phyloP scores from a whole-genome alignment of 805 yeast genomes.

The Ogataea trehaloabstinens region DNA sequence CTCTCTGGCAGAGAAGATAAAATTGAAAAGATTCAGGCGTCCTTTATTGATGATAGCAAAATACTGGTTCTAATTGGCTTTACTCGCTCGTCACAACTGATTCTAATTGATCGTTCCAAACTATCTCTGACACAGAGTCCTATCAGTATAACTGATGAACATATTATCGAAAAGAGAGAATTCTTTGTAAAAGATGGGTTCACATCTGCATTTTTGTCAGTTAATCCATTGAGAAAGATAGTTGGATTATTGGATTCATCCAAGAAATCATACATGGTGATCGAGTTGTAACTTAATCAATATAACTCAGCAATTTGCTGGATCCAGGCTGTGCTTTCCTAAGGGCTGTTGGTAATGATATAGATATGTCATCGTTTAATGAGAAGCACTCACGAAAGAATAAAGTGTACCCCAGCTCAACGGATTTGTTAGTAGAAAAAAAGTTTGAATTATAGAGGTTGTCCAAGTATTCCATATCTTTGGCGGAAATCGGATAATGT shows the following conservation, averaged over 20 bases:
- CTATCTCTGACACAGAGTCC: neutral
- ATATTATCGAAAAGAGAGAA: conserved; percentile 8
- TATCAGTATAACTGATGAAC: conserved; percentile 5
- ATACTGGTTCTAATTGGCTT: conserved; percentile 9
- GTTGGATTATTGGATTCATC: conserved; percentile 42
- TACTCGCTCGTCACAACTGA: neutral
- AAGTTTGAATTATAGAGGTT: conserved; percentile 4
- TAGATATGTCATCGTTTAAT: conserved; percentile 15
- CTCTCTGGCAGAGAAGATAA: neutral
- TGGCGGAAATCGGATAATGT: conserved; percentile 16
- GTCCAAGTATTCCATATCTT: conserved; percentile 19
- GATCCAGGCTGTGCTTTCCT: conserved; percentile 11
- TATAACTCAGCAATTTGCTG: conserved; percentile 7
- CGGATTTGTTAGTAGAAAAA: conserved; percentile 1
- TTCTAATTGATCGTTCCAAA: conserved; percentile 6
- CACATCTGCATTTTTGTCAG: conserved; percentile 33
- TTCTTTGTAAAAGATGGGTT: conserved; percentile 11
- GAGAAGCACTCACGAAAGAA: conserved; percentile 14
- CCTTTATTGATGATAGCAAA: conserved; percentile 4
- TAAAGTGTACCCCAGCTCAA: conserved; percentile 14
- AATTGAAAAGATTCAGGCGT: conserved; percentile 10
- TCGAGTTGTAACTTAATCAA: conserved; percentile 20
- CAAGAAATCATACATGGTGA: conserved; percentile 38
- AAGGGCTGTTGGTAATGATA: conserved; percentile 8
- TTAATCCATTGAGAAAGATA: conserved; percentile 30